These are phyloP conservation scores for Annulohypoxylon moriforme DNA, from an alignment of 495 filamentous ascomycete genomes.

Conservation along the genomic window DNA sequence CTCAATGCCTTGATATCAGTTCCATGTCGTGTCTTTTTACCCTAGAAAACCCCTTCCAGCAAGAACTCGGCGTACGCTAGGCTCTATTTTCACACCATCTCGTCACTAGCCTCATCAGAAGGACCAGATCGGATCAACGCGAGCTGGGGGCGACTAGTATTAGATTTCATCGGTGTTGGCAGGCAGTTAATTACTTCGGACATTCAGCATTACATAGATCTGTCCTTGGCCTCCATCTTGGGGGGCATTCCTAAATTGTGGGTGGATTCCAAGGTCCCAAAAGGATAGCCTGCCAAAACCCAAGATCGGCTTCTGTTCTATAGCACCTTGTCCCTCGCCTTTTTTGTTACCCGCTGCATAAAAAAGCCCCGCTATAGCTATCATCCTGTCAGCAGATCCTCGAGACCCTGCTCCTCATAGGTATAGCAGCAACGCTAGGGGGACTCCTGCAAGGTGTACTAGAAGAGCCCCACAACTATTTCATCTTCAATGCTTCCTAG, in stretches of 20 bases:
- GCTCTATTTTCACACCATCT: conserved; percentile 17
- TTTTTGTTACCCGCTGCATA: conserved; percentile 44
- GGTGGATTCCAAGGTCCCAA: conserved; percentile 31
- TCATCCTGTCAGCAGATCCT: conserved; percentile 53
- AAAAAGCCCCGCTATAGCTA: conserved; percentile 49
- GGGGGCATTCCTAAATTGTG: conserved; percentile 34
- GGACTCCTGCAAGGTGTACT: conserved; percentile 47
- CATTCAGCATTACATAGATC: conserved; percentile 19
- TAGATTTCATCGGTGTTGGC: conserved; percentile 17
- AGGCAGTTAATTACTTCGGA: conserved; percentile 14
- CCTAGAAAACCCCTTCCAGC: conserved; percentile 8
- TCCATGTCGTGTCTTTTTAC: conserved; percentile 15
- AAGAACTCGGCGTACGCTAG: conserved; percentile 17
- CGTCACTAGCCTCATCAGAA: conserved; percentile 23
- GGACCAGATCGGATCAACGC: conserved; percentile 11
- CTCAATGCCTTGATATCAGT: conserved; percentile 33
- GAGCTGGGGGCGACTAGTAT: conserved; percentile 17
- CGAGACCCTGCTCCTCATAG: conserved; percentile 45
- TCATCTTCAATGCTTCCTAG: conserved; percentile 45
- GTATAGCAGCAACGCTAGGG: conserved; percentile 43
- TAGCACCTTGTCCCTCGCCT: conserved; percentile 39
- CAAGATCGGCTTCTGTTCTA: conserved; percentile 43
- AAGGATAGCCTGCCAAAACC: conserved; percentile 36
- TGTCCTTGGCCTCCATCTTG: conserved; percentile 17
- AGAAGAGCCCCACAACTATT: conserved; percentile 47